Evolutionary conservation across 2,329 filamentous ascomycete species (phyloP).

Genomic region (Zalaria obscura): DNA sequence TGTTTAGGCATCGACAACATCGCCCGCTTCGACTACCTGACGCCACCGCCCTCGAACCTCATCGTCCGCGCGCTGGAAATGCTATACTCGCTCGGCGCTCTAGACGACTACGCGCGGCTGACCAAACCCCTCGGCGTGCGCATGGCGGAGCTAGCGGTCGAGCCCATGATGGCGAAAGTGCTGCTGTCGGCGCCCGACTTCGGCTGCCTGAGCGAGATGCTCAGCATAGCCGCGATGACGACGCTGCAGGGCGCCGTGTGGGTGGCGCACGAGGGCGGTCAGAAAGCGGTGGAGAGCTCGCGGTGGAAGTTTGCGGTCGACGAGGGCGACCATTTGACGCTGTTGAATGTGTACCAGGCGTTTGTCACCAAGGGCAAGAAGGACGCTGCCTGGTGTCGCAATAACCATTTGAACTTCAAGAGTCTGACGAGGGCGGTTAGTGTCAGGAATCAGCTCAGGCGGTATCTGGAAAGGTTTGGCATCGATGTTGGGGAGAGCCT

Average conservation of each 20-base stretch:
- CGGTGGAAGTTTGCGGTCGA: conserved; percentile 76
- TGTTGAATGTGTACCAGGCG: conserved; percentile 84
- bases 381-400: conserved; percentile 73
- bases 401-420: conserved; percentile 79
- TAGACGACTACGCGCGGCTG: conserved; percentile 82
- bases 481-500: conserved; percentile 53
- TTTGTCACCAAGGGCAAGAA: conserved; percentile 75
- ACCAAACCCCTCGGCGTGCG: conserved; percentile 74
- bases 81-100: conserved; percentile 69
- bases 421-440: conserved; percentile 68
- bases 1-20: conserved; percentile 93
- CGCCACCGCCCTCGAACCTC: conserved; percentile 70
- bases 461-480: conserved; percentile 76
- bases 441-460: conserved; percentile 71
- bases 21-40: conserved; percentile 77
- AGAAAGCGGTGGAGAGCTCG: conserved; percentile 58
- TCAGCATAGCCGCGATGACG: conserved; percentile 90
- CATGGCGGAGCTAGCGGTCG: conserved; percentile 87
- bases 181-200: conserved; percentile 64
- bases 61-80: conserved; percentile 78
- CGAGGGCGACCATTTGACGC: conserved; percentile 84
- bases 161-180: conserved; percentile 91
- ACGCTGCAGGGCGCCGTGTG: conserved; percentile 72
- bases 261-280: conserved; percentile 66
- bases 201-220: conserved; percentile 67